Base-by-base conservation (phyloP, 2,329 filamentous ascomycete species). In the Neonectria coccinea region DNA sequence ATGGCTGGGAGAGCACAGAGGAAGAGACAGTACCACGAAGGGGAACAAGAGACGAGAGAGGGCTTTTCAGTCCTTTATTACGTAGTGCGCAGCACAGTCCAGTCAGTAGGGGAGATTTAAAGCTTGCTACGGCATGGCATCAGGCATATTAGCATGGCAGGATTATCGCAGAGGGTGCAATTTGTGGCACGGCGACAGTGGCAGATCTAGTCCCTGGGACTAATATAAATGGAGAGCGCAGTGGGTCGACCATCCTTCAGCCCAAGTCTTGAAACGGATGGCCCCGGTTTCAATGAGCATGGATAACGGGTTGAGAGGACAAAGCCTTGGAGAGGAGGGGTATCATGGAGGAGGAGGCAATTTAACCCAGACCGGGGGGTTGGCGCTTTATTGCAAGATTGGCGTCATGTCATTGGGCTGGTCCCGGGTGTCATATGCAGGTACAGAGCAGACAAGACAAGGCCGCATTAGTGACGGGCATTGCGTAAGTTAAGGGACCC, bases 21-120 rank as follows among this genome's bases (percentile, higher is more conserved):
- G 12, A 33, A 31, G 47, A 18, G 27, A 62, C 20, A 25, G 58
- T 56, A 69, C 52, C 50, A 29, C 36, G 48, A 58, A 39, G 45
- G 25, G 39, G 47, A 16, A 44, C 51, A 31, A 55, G 48, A 33
- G 52, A 44, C 42, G 55, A 52, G 33, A 50, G 33, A 18, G 45
- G 20, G 39, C 33, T 5, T 16, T 16, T 16, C 5, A 14, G 4
- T 33, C 45, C 27, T 50, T 31, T n/a, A 31, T 25, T 25, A 25
- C 25, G 25, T 25, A 25, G 25, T 25, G 25, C 25, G 5, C 29
- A 39, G 39, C 8, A 41, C n/a, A 51, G 33, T 42, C 36, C 58
- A 64, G 70, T 65, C 58, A 71, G 51, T 56, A 45, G 62, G 67
- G 65, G 67, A 66, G 63, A 67, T 69, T 72, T 67, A 67, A 72